A percentile compares a stretch with the other conserved stretches of the same genome.
These are phyloP conservation scores for Podosphaera fusca DNA, from an alignment of 2,329 filamentous ascomycete species.

Conservation along the genomic window DNA sequence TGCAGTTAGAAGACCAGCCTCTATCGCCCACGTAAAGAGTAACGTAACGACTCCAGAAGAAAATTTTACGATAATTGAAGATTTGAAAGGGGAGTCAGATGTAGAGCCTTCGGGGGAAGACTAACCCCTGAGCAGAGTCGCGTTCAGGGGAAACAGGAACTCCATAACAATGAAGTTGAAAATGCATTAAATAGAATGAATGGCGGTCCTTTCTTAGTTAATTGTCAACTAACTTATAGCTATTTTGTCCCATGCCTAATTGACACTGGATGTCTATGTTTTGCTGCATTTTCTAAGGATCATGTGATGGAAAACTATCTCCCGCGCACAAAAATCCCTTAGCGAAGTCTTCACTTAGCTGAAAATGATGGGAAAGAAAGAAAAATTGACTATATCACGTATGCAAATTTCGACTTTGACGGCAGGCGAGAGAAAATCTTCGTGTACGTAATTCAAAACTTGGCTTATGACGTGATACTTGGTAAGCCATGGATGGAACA, in stretches of 20 bases:
- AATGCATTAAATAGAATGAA: background rate
- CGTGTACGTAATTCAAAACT: no score
- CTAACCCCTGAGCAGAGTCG: no score
- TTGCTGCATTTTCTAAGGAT: background rate
- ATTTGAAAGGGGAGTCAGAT: background rate
- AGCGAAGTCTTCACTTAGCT: constrained; percentile 56
- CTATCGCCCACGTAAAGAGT: background rate
- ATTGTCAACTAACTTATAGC: background rate
- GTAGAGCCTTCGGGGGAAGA: background rate
- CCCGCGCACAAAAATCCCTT: constrained; percentile 44
- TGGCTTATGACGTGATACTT: no score
- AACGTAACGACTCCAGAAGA: background rate
- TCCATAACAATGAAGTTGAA: background rate
- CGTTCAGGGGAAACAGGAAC: background rate
- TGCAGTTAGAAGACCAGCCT: background rate
- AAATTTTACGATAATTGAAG: background rate
- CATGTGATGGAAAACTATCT: no score
- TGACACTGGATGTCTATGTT: no score
- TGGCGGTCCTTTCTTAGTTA: background rate
- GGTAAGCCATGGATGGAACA: no score
- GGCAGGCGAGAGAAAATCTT: no score
- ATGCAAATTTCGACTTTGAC: no score
- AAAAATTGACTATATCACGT: background rate
- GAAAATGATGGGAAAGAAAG: constrained; percentile 25
- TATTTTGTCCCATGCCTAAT: no score